Conservation (phyloP, 352 stramenopile genomes). For the Globisporangium polare region DNA sequence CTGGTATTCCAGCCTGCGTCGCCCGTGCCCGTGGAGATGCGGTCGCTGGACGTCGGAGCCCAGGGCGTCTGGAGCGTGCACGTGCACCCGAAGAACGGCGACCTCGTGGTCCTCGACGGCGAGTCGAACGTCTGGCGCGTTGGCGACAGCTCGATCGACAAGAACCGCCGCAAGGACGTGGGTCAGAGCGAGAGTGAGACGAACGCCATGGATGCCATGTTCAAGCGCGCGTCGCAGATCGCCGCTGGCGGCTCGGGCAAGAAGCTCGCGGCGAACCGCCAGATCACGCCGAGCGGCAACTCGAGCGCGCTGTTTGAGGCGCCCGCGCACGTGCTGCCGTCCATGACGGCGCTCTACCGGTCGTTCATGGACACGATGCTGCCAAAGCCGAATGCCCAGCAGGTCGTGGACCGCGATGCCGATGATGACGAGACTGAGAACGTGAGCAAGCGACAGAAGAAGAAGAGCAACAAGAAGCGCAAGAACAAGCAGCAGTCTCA, state of each 20-base stretch:
- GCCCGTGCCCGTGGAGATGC: conserved; percentile 44
- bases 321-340: conserved; percentile 76
- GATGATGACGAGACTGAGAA: conserved; percentile 5
- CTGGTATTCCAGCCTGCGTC: conserved; percentile 47
- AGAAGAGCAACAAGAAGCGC: conserved; percentile 63
- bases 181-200: conserved; percentile 23
- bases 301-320: conserved; percentile 64
- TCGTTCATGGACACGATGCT: conserved; percentile 89
- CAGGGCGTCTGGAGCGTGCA: conserved; percentile 44
- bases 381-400: conserved; percentile 43
- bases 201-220: conserved; percentile 45
- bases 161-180: conserved; percentile 30
- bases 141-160: conserved; percentile 38
- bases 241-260: conserved; percentile 19
- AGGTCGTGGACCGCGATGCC: conserved; percentile 1
- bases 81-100: conserved; percentile 54
- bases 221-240: conserved; percentile 25
- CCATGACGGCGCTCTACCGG: conserved; percentile 77
- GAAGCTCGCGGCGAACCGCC: conserved; percentile 12
- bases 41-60: conserved; percentile 28
- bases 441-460: conserved; percentile 24
- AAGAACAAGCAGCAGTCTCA: conserved; percentile 39
- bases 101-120: conserved; percentile 54
- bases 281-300: conserved; percentile 13
- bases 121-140: conserved; percentile 59